Evolutionary conservation across 2,329 filamentous ascomycete species (phyloP), one percentile per base, ranked within the genome.

Genomic region (Colletotrichum acutatum): DNA sequence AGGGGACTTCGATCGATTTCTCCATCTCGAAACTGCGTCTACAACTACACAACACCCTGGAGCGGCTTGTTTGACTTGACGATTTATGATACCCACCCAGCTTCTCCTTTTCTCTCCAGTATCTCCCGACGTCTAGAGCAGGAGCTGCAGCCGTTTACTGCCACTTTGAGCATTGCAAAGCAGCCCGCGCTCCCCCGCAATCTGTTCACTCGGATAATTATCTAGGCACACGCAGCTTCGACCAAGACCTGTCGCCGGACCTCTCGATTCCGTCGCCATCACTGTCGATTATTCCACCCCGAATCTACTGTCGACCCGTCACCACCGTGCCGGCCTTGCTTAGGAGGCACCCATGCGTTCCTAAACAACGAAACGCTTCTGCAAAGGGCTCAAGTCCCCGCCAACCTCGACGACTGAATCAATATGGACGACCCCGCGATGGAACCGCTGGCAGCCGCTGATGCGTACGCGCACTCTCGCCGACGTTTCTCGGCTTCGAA

Each of bases 401-500:
- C 62, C 61, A 52, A 71, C 46, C 19, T 26, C 30, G 42, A 73
- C 60, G n/a, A 73, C n/a, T 30, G 58, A 28, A 58, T 72, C 72
- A 72, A 24, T 16, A 79, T 79, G 78, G 75, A 72, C 54, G 77
- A 77, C 74, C 46, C 76, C n/a, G 74, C 70, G 37, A 65, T 69
- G 72, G 78, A 78, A 60, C 74, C 77, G 49, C 70, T 79, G 52
- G 72, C 77, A 62, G 72, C 71, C 28, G 76, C 76, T 65, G 79
- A 80, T 74, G 74, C 74, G 7, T 65, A 77, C 42, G 78, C 77
- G 42, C 79, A 80, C 69, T 76, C 77, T 19, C 78, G 78, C n/a
- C 78, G 74, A 4, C 77, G 79, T 32, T 54, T 71, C 11, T 76
- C 75, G n/a, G 68, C 72, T 12, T 69, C 68, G 28, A 34, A 58